Base-by-base conservation (phyloP, 2,329 filamentous ascomycete species). In the Neonectria magnoliae region DNA sequence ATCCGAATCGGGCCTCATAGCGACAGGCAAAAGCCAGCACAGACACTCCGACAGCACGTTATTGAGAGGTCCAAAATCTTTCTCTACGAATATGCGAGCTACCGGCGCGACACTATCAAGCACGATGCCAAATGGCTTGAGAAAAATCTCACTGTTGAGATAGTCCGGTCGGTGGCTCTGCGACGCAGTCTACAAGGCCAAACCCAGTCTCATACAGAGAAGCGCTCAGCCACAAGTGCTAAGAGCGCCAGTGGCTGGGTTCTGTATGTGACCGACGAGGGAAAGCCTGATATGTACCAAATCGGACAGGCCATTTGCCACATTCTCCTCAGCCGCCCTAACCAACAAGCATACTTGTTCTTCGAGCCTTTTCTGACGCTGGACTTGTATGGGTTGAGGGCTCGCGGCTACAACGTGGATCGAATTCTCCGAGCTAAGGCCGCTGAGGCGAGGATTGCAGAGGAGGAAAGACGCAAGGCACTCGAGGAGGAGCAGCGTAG, bases 361-460 rank as follows among this genome's bases (percentile, higher is more conserved):
- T 89, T 99, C 60, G 96, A 98, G 79, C 94, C 93, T 57, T 91
- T 99, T 67, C 82, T 99, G 41, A 95, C 92, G 62, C 90, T 96
- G 9, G 93, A 95, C 71, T 84, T 99, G 25, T 87, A 92, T 51
- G 90, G 94, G 56, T 82, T 99, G 44, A 90, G 93, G 72, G 89
- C 90, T 65, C 93, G 96, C 68, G 96, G 96, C 2, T 98, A 98
- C 83, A 98, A 99, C 71, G 96, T 99, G 42, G 93, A 98, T 75
- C 91, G 96, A 54, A 98, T 99, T 67, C 84, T 99, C 22, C 89
- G 93, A 41, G 91, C 91, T 58, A 97, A 97, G 81, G 93, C 92
- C 20, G 92, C 93, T 2, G 94, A 98, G 78, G 93, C 93, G 6
- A 88, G 93, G 57, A 90, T 98, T 68, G 94, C 93, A 0, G 94